Evolutionary conservation across 2,329 filamentous ascomycete genomes (phyloP), one percentile per base, ranked within the genome.

Genomic region (Chaetomiaceae sp.): DNA sequence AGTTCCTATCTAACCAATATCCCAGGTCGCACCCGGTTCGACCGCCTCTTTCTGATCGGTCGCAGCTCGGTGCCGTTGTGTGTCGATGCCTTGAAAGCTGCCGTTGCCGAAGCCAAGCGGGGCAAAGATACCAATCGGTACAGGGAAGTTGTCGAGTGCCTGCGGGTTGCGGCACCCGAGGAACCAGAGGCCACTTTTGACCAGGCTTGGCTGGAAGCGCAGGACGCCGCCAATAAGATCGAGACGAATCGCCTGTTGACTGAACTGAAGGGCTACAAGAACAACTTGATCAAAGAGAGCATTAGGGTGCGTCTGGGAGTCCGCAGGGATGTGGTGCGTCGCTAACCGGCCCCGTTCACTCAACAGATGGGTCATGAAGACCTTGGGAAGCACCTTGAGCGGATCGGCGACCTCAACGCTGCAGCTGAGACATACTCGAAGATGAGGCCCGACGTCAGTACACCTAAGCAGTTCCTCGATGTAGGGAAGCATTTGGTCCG

Each of bases 281-380:
- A 96, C 67, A 99, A 97, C 64, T 73, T 97, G 38, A 90, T 99
- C 63, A 96, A 96, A 68, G 94, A 99, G 73, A 96, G 90, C 73
- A 96, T 97, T 64, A 75, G 91, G 61, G 90, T 95, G 76, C 52
- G 79, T 33, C 32, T 23, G 13, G 18, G n/a, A 30, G 2, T 25
- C n/a, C 13, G 29, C 45, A 33, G 33, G 23, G 33, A 18, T 25
- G 27, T 33, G 27, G 6, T 21, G 33, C 9, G 5, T 37, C 5
- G 51, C 33, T 61, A 30, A 58, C 46, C n/a, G n/a, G 16, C 2
- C 32, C 9, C 6, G 16, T 5, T 14, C 34, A 18, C 37, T 20
- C 16, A 40, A 16, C 61, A 95, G 89, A 96, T 97, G 84, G 92
- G 90, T 40, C 88, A 96, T 63, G 90, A 96, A 69, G 94, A 97